phyloP scores from a whole-genome alignment of 169 alveolate species.

The Toxoplasma gondii region DNA sequence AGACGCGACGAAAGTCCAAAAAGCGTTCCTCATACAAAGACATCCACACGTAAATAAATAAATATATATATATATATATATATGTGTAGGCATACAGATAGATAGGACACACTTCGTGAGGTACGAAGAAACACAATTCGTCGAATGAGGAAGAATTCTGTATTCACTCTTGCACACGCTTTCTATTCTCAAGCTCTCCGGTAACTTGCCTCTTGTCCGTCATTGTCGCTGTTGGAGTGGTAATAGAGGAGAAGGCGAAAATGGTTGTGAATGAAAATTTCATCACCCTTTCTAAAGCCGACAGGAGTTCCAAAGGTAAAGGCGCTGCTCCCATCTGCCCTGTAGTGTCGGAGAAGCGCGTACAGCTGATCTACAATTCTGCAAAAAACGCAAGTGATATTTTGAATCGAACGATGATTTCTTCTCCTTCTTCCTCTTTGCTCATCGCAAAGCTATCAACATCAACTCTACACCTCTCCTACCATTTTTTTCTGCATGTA shows the following conservation, averaged over 20 bases:
- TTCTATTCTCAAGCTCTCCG: no score
- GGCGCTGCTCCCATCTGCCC: conserved; percentile 45
- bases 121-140: not conserved
- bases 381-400: not conserved
- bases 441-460: not conserved
- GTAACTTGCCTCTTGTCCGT: conserved; percentile 29
- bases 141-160: not conserved
- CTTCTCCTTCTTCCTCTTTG: not conserved
- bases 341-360: conserved; percentile 56
- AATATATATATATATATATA: not conserved
- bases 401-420: not conserved
- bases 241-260: conserved; percentile 39
- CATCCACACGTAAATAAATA: not conserved
- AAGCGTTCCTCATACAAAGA: not conserved
- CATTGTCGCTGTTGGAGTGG: conserved; percentile 25
- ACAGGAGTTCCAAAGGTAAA: conserved; percentile 49
- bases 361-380: conserved; percentile 68
- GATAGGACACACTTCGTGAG: not conserved
- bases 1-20: no score
- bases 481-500: no score
- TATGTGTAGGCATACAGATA: not conserved
- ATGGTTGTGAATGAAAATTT: conserved; percentile 30
- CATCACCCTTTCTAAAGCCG: conserved; percentile 40
- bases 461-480: no score
- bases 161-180: no score